Conservation (phyloP, 2,329 filamentous ascomycete species). For the Aspergillus tamarii region DNA sequence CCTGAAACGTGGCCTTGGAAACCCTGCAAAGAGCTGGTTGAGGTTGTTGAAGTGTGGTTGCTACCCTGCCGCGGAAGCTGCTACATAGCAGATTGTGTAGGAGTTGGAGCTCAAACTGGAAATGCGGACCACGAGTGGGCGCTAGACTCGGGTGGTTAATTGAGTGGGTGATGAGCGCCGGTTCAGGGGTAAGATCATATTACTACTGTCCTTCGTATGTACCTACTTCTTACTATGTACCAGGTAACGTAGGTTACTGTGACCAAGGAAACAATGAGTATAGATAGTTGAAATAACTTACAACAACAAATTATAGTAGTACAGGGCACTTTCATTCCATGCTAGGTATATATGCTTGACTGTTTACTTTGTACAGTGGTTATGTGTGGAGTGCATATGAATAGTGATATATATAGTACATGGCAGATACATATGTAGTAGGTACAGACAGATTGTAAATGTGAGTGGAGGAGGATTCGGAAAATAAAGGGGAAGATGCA, state of each 20-base stretch:
- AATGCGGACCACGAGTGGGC: conserved; percentile 17
- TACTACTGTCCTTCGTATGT: background rate
- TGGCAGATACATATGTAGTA: background rate
- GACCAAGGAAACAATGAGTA: background rate
- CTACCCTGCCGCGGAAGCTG: conserved; percentile 36
- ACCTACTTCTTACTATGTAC: background rate
- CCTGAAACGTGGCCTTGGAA: conserved; percentile 9
- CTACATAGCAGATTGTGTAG: conserved; percentile 36
- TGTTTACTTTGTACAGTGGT: background rate
- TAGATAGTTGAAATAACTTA: background rate
- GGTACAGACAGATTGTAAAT: background rate
- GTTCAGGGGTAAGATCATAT: conserved; percentile 16
- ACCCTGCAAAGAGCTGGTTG: conserved; percentile 18
- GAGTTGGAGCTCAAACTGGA: conserved; percentile 21
- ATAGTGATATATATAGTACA: background rate
- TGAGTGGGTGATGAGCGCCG: conserved; percentile 3
- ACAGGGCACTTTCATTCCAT: background rate
- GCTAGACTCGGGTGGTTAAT: conserved; percentile 20
- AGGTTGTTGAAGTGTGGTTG: conserved; percentile 25
- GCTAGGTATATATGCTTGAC: background rate
- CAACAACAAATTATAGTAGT: background rate
- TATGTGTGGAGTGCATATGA: background rate
- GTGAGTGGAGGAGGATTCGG: background rate
- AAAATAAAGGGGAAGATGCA: background rate
- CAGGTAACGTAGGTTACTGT: background rate